Evolutionary conservation across 176 grass and related monocot genomes (phyloP), one percentile per base, ranked within the genome.

Genomic region (Lolium perenne): DNA sequence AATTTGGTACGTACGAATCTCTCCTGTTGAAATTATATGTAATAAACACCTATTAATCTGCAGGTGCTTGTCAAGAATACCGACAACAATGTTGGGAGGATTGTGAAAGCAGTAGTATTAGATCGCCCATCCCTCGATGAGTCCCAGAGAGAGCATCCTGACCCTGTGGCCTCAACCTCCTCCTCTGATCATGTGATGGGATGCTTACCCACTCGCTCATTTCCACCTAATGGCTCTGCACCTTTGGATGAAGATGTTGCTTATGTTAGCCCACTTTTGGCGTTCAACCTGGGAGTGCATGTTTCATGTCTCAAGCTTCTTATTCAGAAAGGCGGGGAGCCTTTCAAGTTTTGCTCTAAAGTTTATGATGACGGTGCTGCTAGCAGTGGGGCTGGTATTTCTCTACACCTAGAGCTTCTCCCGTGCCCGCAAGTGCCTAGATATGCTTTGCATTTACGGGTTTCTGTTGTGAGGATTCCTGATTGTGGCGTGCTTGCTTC

Each of bases 241-340:
- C 70, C 84, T 2, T 74, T 64, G 45, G 80, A 92, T 78, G 62
- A 83, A 72, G 85, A 90, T 56, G 77, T 96, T 71, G 94, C 88
- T 74, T 96, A 92, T 90, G 46, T 94, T 43, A 96, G 88, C 85
- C 97, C 94, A 66, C 83, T 99, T 61, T 64, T 99, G 80, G 97
- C 97, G n/a, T 99, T 96, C 86, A 99, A 99, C 76, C 89, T 96
- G 45, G 92, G 97, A 43, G 48, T 96, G 46, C 94, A 99, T 91
- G 57, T 95, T 70, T 92, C 92, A 63, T 93, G 86, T 75, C 84
- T 95, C 76, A 92, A 91, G 71, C 68, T 94, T 92, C 84, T 92
- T 84, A 85, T 95, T 81, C 65, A 78, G 72, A 82, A 74, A 72
- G 88, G 92, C 60, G 79, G 85, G 43, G 72, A 91, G 6, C 85